Percentiles rank a stretch among this genome's conserved stretches.
phyloP scores from a whole-genome alignment of 352 stramenopile genomes.

The Phytopythium kandeliae region DNA sequence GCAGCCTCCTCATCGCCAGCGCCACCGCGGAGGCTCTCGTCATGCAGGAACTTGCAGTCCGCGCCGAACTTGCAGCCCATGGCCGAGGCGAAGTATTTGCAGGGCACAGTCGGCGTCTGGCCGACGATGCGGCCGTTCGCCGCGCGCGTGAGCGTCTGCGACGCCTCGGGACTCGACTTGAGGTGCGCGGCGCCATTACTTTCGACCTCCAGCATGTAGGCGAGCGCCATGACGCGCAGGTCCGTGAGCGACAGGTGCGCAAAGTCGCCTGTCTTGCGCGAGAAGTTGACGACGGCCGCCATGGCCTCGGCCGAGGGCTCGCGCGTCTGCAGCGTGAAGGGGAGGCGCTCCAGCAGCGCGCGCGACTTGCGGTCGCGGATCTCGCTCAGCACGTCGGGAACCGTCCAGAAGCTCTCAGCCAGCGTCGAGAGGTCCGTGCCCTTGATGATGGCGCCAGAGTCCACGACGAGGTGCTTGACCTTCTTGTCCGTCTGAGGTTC shows the following conservation, averaged over 20 bases:
- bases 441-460: constrained; percentile 88
- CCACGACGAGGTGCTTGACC: constrained; percentile 72
- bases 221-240: constrained; percentile 83
- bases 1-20: constrained; percentile 11
- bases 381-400: constrained; percentile 77
- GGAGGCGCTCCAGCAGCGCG: constrained; percentile 57
- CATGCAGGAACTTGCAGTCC: constrained; percentile 80
- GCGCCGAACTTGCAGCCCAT: constrained; percentile 80
- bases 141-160: constrained; percentile 57
- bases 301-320: constrained; percentile 79
- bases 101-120: constrained; percentile 43
- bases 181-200: constrained; percentile 62
- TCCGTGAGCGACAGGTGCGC: constrained; percentile 80
- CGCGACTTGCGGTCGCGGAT: constrained; percentile 82
- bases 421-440: constrained; percentile 67
- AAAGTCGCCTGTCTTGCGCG: constrained; percentile 85
- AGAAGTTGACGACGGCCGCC: constrained; percentile 75
- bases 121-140: constrained; percentile 66
- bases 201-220: constrained; percentile 83
- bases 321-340: constrained; percentile 71
- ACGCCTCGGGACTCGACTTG: constrained; percentile 58
- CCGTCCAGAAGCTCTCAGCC: constrained; percentile 86
- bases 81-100: constrained; percentile 74
- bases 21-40: constrained; percentile 22
- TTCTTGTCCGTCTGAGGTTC: constrained; percentile 69